phyloP scores from a whole-genome alignment of 202 grass and related monocot species.

The Panicum virgatum region DNA sequence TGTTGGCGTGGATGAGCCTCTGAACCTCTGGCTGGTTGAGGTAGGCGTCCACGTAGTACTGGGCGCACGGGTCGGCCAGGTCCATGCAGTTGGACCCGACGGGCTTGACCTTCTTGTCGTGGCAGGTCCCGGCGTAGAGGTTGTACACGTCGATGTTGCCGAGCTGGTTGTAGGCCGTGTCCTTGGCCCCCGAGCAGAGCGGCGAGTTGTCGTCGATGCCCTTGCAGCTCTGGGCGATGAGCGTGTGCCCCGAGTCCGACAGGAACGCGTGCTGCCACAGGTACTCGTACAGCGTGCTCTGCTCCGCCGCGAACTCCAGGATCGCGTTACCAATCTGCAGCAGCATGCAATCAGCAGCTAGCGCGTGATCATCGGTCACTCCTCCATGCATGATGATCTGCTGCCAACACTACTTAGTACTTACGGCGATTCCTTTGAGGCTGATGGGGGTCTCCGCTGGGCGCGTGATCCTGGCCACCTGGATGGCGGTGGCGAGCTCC shows the following conservation, averaged over 20 bases:
- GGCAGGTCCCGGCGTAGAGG: slow-evolving; percentile 41
- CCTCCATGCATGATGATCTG: too few relatives aligned
- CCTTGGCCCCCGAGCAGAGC: slow-evolving; percentile 24
- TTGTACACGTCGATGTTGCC: slow-evolving; percentile 52
- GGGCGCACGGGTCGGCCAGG: slow-evolving; percentile 42
- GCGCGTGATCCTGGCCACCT: background rate
- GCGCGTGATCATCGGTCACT: too few relatives aligned
- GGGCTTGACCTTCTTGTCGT: slow-evolving; percentile 28
- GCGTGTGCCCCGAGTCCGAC: slow-evolving; percentile 40
- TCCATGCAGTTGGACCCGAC: slow-evolving; percentile 35
- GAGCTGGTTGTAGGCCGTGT: background rate
- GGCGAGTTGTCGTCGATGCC: slow-evolving; percentile 18
- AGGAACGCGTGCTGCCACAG: slow-evolving; percentile 66
- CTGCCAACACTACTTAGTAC: background rate
- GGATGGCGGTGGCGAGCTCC: slow-evolving; percentile 51
- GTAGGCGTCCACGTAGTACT: slow-evolving; percentile 43
- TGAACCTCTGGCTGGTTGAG: slow-evolving; percentile 39
- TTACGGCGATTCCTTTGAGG: slow-evolving; percentile 59
- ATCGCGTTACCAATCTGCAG: slow-evolving; percentile 62
- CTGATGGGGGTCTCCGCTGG: slow-evolving; percentile 9
- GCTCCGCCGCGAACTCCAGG: slow-evolving; percentile 42
- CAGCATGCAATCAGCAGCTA: too few relatives aligned
- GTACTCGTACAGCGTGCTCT: slow-evolving; percentile 44
- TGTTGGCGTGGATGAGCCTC: slow-evolving; percentile 36
- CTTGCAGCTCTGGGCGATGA: slow-evolving; percentile 48